These are phyloP conservation scores for Tricholoma sp. DNA, from an alignment of 768 basidiomycete species.

Conservation along the genomic window DNA sequence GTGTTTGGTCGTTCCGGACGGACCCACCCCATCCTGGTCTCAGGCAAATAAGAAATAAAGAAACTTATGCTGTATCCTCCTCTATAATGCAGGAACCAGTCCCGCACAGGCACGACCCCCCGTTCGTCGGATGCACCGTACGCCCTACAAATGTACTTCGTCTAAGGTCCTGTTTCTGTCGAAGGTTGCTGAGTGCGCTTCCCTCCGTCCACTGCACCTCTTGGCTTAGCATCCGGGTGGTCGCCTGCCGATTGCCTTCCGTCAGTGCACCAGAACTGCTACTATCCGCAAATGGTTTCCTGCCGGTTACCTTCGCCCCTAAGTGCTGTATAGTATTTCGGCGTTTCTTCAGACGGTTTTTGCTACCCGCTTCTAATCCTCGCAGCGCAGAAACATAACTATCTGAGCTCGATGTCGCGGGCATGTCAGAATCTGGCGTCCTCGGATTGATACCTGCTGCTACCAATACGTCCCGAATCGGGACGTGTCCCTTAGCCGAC, in stretches of 20 bases:
- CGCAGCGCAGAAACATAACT: neutral
- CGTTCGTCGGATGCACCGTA: neutral
- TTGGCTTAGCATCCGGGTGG: conserved; percentile 10
- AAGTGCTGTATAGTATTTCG: neutral
- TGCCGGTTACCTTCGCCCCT: neutral
- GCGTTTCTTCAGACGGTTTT: neutral
- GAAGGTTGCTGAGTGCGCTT: conserved; percentile 22
- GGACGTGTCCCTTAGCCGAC: conserved; percentile 65
- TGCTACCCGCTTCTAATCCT: neutral
- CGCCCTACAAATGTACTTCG: conserved; percentile 8
- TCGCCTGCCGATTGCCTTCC: neutral
- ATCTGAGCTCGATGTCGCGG: neutral
- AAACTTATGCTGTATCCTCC: neutral
- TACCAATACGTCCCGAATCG: conserved; percentile 62
- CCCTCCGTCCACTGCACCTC: conserved; percentile 28
- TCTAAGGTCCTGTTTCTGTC: conserved; percentile 24
- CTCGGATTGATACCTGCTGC: conserved; percentile 39
- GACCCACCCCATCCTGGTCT: neutral
- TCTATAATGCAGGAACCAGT: neutral
- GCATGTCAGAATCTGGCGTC: neutral
- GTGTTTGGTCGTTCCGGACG: neutral
- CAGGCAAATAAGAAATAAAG: neutral
- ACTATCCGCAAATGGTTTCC: neutral
- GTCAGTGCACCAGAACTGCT: neutral
- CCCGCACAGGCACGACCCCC: neutral